Base-by-base conservation (phyloP, 495 filamentous ascomycete species). In the Cercophora sp. region DNA sequence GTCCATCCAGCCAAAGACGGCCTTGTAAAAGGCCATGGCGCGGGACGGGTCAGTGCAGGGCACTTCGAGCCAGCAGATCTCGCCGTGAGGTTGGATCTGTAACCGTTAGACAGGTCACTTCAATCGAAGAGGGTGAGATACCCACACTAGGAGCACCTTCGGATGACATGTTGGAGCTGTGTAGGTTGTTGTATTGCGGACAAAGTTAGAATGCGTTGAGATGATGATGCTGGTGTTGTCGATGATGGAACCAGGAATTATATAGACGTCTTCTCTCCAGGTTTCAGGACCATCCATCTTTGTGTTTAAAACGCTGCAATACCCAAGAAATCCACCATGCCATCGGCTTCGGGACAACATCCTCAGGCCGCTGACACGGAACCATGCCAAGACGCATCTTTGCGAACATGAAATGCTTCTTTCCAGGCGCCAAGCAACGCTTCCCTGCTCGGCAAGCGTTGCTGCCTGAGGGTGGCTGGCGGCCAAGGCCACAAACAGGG, bases 1-100 rank as follows among this genome's bases (percentile, higher is more conserved):
- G 3, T 19, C 40, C 8, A 20, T 25, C 50, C 50, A 52, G 39
- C 50, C 50, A 3, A 52, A 44, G 0, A 52, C 50, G 20, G 26
- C 29, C n/a, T 36, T 27, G 40, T 52, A 52, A 9, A 52, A 52
- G 20, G 50, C n/a, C 10, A 52, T 25, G 39, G 50, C 50, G 10
- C 50, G 50, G 11, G 18, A 20, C 13, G 41, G 20, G 27, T 52
- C 40, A 19, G 41, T 44, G 20, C 26, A 32, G 9, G 50, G 50
- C 13, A 52, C 41, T 18, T 52, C 50, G 8, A 45, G 27, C 50
- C 50, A 52, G 50, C 50, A 52, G 29, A 52, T 36, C 26, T 43
- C 29, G 40, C 50, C 50, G 29, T 19, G 47, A 3, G 48, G 22
- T 13, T 43, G 18, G 10, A 11, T 18, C 3, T 18, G 35, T 39